phyloP scores from a whole-genome alignment of 129 eudicot species.

The Flaveria linearis region DNA sequence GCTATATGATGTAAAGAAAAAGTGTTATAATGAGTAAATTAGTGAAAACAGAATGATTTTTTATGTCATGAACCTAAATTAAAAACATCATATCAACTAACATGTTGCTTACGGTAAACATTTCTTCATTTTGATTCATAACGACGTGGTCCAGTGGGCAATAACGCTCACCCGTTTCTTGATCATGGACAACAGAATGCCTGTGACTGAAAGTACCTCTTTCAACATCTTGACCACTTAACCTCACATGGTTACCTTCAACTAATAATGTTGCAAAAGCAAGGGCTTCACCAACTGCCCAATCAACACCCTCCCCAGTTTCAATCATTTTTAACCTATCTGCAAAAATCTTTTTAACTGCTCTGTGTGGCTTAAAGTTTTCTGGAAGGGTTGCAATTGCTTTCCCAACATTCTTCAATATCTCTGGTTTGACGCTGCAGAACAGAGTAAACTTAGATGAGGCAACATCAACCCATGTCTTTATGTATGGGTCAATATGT shows the following conservation, averaged over 20 bases:
- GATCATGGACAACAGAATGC: constrained; percentile 88
- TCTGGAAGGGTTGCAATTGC: constrained; percentile 78
- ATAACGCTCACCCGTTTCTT: constrained; percentile 83
- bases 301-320: constrained; percentile 74
- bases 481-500: neutral
- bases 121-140: constrained; percentile 75
- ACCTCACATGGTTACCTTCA: constrained; percentile 92
- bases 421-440: constrained; percentile 86
- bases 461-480: neutral
- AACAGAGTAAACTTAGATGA: constrained; percentile 5
- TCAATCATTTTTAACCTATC: constrained; percentile 62
- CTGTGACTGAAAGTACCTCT: constrained; percentile 97
- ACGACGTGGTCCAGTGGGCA: constrained; percentile 84
- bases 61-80: neutral
- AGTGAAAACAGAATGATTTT: neutral
- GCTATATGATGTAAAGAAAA: neutral
- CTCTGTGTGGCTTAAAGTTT: constrained; percentile 84
- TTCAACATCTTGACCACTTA: constrained; percentile 98
- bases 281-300: constrained; percentile 98
- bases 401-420: constrained; percentile 83
- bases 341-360: constrained; percentile 75
- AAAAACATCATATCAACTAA: constrained; percentile 28
- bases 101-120: constrained; percentile 99
- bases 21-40: neutral
- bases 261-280: constrained; percentile 92